Percentiles rank a stretch among this genome's conserved stretches.
Evolutionary conservation across 495 filamentous ascomycete species (phyloP).

Genomic region (Cercophora newfieldiana): DNA sequence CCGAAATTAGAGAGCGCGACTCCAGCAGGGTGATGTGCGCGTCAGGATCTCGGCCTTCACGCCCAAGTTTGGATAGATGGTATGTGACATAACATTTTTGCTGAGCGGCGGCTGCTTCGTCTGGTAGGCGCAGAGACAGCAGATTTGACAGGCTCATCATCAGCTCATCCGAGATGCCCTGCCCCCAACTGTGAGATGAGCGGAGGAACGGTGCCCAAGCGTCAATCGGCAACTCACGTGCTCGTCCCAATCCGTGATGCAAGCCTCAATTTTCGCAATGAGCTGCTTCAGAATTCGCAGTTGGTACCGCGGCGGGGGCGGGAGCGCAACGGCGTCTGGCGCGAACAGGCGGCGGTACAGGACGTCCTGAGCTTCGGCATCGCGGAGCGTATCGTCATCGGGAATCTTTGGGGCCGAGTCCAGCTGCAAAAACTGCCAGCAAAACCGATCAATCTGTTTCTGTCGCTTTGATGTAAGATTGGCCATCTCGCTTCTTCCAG

Average conservation of each 20-base stretch:
- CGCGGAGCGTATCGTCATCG: constrained; percentile 30
- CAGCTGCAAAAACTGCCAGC: constrained; percentile 45
- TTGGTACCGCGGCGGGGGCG: constrained; percentile 67
- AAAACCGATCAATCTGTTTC: constrained; percentile 36
- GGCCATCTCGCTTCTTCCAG: background rate
- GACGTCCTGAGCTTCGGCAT: constrained; percentile 55
- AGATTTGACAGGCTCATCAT: constrained; percentile 61
- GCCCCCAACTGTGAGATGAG: background rate
- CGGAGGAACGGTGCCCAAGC: background rate
- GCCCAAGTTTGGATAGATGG: constrained; percentile 45
- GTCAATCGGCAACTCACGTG: constrained; percentile 61
- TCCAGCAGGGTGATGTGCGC: constrained; percentile 62
- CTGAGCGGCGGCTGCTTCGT: constrained; percentile 64
- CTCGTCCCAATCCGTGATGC: constrained; percentile 73
- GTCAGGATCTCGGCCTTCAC: background rate
- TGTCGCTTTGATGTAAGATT: background rate
- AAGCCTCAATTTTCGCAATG: constrained; percentile 61
- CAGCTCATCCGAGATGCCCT: constrained; percentile 79
- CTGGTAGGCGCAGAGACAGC: constrained; percentile 58
- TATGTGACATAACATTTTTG: constrained; percentile 77
- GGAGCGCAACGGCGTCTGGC: constrained; percentile 44
- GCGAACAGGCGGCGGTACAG: constrained; percentile 67
- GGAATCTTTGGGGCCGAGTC: constrained; percentile 39
- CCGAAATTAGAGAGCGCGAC: constrained; percentile 70
- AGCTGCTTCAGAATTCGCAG: constrained; percentile 72